Evolutionary conservation across 495 filamentous ascomycete species (phyloP).

Genomic region (Penicillium goetzii): DNA sequence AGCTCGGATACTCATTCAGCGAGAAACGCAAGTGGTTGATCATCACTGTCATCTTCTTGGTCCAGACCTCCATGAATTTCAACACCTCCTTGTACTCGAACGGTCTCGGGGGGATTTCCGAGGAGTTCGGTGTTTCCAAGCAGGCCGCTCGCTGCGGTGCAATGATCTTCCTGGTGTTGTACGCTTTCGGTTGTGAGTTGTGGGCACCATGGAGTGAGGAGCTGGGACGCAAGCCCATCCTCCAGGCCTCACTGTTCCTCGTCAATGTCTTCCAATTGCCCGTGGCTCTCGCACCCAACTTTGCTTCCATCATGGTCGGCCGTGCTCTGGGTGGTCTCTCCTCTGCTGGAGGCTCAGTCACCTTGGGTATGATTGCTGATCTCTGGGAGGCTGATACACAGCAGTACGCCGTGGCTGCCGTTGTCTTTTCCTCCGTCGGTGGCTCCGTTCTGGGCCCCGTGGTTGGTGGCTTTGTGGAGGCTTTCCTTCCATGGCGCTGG

Average conservation of each 20-base stretch:
- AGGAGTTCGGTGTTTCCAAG: conserved; percentile 51
- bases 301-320: conserved; percentile 58
- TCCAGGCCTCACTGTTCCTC: conserved; percentile 58
- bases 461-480: conserved; percentile 61
- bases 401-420: conserved; percentile 62
- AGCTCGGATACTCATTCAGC: conserved; percentile 58
- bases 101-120: conserved; percentile 51
- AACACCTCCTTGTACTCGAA: conserved; percentile 62
- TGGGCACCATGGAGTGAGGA: conserved; percentile 73
- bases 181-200: conserved; percentile 68
- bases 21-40: conserved; percentile 61
- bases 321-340: conserved; percentile 62
- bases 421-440: conserved; percentile 67
- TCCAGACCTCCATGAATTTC: conserved; percentile 63
- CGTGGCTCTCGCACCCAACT: conserved; percentile 57
- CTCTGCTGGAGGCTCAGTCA: conserved; percentile 66
- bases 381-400: conserved; percentile 64
- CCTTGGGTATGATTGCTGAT: conserved; percentile 65
- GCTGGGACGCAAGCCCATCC: conserved; percentile 58
- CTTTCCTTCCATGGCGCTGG: conserved; percentile 57
- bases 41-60: conserved; percentile 61
- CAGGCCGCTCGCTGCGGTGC: conserved; percentile 58
- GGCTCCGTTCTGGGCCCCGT: conserved; percentile 65
- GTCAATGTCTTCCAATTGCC: conserved; percentile 64
- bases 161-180: conserved; percentile 63